A percentile compares a stretch with the other conserved stretches of the same genome.
These are phyloP conservation scores for Osmanthus fragrans DNA, from an alignment of 257 asterid species.

Conservation along the genomic window DNA sequence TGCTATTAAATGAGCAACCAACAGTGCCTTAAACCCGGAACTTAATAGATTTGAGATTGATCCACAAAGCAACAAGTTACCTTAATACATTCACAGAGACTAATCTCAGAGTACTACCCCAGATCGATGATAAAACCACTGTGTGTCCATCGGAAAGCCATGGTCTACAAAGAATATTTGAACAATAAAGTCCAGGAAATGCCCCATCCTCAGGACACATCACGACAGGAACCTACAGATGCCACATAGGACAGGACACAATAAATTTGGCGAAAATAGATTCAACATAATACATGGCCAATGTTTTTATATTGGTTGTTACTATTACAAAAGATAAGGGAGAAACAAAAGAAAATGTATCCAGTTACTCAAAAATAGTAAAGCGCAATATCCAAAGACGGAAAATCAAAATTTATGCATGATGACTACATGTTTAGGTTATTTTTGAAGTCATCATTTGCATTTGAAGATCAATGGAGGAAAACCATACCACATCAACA, in stretches of 20 bases:
- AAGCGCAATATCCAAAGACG: background rate
- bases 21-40: background rate
- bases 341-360: background rate
- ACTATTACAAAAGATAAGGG: background rate
- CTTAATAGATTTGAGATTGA: background rate
- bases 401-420: background rate
- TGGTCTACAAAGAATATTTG: constrained; percentile 51
- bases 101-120: constrained; percentile 76
- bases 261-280: constrained; percentile 8
- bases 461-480: constrained; percentile 7
- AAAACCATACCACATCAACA: constrained; percentile 66
- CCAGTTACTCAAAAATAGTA: background rate
- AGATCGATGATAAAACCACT: constrained; percentile 66
- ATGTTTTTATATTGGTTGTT: background rate
- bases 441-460: background rate
- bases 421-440: background rate
- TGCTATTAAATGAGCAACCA: background rate
- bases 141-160: constrained; percentile 95
- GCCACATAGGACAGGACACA: constrained; percentile 17
- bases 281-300: background rate
- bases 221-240: constrained; percentile 71
- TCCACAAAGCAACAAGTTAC: constrained; percentile 37
- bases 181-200: constrained; percentile 82
- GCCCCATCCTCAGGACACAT: constrained; percentile 76
- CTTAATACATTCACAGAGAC: constrained; percentile 67